Evolutionary conservation across 495 filamentous ascomycete genomes (phyloP).

Genomic region (Neurospora pannonica): DNA sequence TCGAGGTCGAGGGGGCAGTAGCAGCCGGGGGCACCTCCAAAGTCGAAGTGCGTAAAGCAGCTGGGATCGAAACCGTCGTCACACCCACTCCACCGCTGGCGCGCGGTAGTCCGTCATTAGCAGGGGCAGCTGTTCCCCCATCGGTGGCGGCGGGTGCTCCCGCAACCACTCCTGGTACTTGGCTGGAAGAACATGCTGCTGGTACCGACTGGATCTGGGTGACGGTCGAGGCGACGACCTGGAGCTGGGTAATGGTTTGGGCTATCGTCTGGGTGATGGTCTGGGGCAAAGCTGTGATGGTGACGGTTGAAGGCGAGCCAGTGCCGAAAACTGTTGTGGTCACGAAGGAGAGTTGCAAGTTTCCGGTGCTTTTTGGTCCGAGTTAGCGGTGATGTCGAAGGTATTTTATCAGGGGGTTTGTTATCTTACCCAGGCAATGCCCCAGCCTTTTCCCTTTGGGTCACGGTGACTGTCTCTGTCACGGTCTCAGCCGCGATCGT

Average conservation of each 20-base stretch:
- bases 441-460: conserved; percentile 5
- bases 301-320: conserved; percentile 27
- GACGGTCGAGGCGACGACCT: not conserved
- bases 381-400: not conserved
- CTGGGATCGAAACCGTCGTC: conserved; percentile 15
- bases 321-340: conserved; percentile 28
- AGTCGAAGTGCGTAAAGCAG: conserved; percentile 11
- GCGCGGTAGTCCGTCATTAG: conserved; percentile 1
- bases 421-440: conserved; percentile 1
- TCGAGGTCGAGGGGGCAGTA: not conserved
- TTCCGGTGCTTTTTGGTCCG: not conserved
- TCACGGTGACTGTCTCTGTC: conserved; percentile 25
- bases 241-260: not conserved
- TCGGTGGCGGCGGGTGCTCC: not conserved
- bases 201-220: not conserved
- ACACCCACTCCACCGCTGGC: conserved; percentile 21
- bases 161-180: not conserved
- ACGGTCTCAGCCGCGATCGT: conserved; percentile 21
- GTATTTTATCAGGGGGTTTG: too few species aligned
- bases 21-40: conserved; percentile 6
- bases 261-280: conserved; percentile 25
- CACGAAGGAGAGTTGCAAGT: conserved; percentile 26
- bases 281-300: conserved; percentile 30
- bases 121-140: not conserved
- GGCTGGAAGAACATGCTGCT: not conserved